Evolutionary conservation across 2,329 filamentous ascomycete species (phyloP), one percentile per base, ranked within the genome.

Genomic region (Calonectria pseudoreteaudii): DNA sequence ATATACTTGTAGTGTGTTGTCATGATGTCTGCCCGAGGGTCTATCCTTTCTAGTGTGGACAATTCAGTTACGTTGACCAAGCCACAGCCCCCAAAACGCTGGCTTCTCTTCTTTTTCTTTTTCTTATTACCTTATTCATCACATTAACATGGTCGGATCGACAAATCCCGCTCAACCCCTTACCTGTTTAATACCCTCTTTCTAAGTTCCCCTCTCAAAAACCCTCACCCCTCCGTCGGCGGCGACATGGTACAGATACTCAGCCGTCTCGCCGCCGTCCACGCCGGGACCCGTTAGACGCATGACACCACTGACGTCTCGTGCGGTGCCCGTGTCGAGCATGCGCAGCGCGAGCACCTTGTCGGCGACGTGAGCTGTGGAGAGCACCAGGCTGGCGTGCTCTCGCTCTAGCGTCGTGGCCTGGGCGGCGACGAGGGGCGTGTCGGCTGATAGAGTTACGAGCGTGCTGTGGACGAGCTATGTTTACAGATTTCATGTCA

Each of bases 271-370:
- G 2, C 86, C 80, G 36, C 67, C 76, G 34, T 81, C 80, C 13
- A 76, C 72, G 52, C 78, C 80, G 30, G 81, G 82, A 56, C 89
- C 88, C 23, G 94, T 96, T 65, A 97, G 88, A 77, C 95, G 90
- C 75, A 98, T 81, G 53, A 98, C 95, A 3, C 96, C 96, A 85
- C 94, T 98, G 38, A 98, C 94, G 84, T 98, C 96, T 82, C 90
- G 93, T 75, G 96, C 96, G n/a, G 93, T 92, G 0, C 96, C 96
- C 0, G 95, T 98, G 81, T 98, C 95, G 74, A 98, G 84, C 80
- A 93, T 89, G 67, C 96, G 88, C 72, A 97, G 86, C 74, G 94
- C 91, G 79, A 98, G 85, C 4, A 96, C 89, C 75, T 90, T 87
- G n/a, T 90, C 86, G 11, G 95, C 94, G 79, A 91, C 89, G 82